Percentiles rank a stretch among this genome's conserved stretches.
phyloP scores from a whole-genome alignment of 2,329 filamentous ascomycete genomes.

The Venturia aucupariae region DNA sequence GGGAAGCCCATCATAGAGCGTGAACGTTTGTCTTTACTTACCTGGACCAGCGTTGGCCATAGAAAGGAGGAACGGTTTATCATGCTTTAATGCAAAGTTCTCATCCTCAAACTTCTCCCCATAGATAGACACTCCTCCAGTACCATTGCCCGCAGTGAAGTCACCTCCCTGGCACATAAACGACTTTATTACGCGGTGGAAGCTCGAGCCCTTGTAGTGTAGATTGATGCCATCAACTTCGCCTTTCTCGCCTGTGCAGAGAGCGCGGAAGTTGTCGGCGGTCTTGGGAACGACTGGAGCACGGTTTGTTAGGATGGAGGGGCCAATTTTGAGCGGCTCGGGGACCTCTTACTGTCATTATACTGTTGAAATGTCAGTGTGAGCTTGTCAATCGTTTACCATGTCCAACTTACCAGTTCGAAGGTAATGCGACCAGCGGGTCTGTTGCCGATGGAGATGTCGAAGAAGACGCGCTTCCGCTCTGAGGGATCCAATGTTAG shows the following conservation, averaged over 20 bases:
- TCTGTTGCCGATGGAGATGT: slow-evolving; percentile 71
- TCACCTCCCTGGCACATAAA: slow-evolving; percentile 99
- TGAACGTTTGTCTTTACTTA: slow-evolving; percentile 33
- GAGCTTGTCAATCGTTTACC: slow-evolving; percentile 15
- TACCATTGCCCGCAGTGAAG: slow-evolving; percentile 90
- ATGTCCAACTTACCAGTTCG: slow-evolving; percentile 55
- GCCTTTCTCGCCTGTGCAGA: slow-evolving; percentile 94
- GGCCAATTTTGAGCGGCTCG: neutral
- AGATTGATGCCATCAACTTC: slow-evolving; percentile 70
- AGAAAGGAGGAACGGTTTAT: slow-evolving; percentile 83
- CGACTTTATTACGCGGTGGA: slow-evolving; percentile 95
- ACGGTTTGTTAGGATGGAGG: slow-evolving; percentile 15
- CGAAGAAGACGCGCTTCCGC: slow-evolving; percentile 83
- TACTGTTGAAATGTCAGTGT: slow-evolving; percentile 23
- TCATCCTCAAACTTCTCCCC: slow-evolving; percentile 96
- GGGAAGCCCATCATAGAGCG: no score
- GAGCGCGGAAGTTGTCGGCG: slow-evolving; percentile 87
- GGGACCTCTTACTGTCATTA: slow-evolving; percentile 29
- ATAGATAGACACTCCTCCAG: slow-evolving; percentile 94
- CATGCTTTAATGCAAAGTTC: slow-evolving; percentile 87
- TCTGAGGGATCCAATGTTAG: slow-evolving; percentile 26
- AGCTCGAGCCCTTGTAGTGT: slow-evolving; percentile 83
- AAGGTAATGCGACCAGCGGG: slow-evolving; percentile 72
- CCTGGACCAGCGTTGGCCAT: slow-evolving; percentile 97
- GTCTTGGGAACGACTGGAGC: slow-evolving; percentile 73